phyloP scores from a whole-genome alignment of 441 rosid species.

The Cnidoscolus chayamansa region DNA sequence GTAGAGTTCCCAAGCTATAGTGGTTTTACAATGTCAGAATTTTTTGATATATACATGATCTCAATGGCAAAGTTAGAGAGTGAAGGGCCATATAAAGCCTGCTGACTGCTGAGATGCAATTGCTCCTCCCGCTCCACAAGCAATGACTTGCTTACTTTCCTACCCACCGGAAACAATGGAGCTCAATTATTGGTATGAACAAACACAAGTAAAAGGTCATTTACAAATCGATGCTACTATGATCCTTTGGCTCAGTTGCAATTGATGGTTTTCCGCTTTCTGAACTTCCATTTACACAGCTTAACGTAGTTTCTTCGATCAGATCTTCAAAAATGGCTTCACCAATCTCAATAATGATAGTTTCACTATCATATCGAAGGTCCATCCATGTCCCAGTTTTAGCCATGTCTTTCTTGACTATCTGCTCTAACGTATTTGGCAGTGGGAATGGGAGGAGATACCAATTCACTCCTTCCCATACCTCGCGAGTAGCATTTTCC shows the following conservation, averaged over 20 bases:
- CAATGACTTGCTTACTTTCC: conserved; percentile 20
- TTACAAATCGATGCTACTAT: conserved; percentile 20
- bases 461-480: conserved; percentile 74
- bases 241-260: conserved; percentile 26
- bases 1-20: conserved; percentile 21
- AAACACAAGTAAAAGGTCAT: conserved; percentile 15
- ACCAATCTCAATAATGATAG: conserved; percentile 47
- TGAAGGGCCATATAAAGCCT: neutral
- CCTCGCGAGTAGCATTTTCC: conserved; percentile 44
- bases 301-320: conserved; percentile 49
- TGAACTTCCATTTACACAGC: conserved; percentile 26
- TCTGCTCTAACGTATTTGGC: conserved; percentile 66
- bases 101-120: conserved; percentile 9
- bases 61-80: conserved; percentile 23
- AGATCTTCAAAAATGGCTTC: conserved; percentile 64
- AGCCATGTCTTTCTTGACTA: conserved; percentile 67
- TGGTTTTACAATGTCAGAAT: conserved; percentile 12
- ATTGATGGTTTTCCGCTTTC: conserved; percentile 18
- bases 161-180: conserved; percentile 14
- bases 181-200: conserved; percentile 23
- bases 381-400: conserved; percentile 70
- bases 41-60: conserved; percentile 29
- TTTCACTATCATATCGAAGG: conserved; percentile 45
- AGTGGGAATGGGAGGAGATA: conserved; percentile 58
- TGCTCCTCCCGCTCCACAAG: conserved; percentile 9